Percentiles rank a stretch among this genome's conserved stretches.
These are phyloP conservation scores for Ceriops tagal DNA, from an alignment of 345 rosid genomes.

Conservation along the genomic window DNA sequence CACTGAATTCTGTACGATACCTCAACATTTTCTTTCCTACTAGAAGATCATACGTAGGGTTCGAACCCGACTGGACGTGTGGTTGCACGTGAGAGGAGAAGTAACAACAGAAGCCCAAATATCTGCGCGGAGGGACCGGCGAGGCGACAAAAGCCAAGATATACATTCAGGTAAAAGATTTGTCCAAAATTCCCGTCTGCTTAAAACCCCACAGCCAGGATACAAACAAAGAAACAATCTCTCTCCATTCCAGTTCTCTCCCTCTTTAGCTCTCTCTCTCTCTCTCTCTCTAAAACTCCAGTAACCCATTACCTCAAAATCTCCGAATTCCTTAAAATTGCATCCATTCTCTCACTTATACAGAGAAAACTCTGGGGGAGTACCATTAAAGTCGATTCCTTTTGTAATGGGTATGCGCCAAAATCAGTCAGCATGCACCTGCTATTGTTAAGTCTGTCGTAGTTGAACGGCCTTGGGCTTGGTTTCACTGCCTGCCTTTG, in stretches of 20 bases:
- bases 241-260: not conserved
- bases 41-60: too few species aligned
- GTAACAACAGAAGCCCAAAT: constrained; percentile 9
- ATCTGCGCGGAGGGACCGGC: not conserved
- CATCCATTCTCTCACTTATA: not conserved
- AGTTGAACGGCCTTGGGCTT: not conserved
- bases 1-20: too few species aligned
- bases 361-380: constrained; percentile 11
- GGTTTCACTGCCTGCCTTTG: constrained; percentile 1
- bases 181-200: constrained; percentile 4
- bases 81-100: not conserved
- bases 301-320: constrained; percentile 3
- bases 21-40: too few species aligned
- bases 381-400: constrained; percentile 8
- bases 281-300: not conserved
- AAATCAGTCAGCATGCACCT: constrained; percentile 16
- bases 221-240: not conserved
- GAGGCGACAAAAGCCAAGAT: too few species aligned
- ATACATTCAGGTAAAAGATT: too few species aligned
- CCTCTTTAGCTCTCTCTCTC: not conserved
- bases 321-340: constrained; percentile 21
- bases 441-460: not conserved
- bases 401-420: constrained; percentile 22
- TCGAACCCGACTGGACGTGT: too few species aligned
- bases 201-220: constrained; percentile 4